These are phyloP conservation scores for Plantago elongata DNA, from an alignment of 257 asterid species.

Conservation along the genomic window DNA sequence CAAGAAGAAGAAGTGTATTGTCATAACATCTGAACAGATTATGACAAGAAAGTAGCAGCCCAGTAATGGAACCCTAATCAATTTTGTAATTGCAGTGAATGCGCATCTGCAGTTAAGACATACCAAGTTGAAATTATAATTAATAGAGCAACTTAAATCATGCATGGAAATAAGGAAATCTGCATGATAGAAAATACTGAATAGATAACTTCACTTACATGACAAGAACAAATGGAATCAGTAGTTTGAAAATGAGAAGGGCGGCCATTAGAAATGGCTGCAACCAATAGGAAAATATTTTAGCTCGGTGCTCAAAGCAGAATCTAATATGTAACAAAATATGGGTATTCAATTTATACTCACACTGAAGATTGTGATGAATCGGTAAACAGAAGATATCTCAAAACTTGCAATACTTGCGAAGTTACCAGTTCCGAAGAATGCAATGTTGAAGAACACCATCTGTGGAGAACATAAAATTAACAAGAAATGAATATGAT, in stretches of 20 bases:
- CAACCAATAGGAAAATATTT: conserved; percentile 26
- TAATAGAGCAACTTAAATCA: no score
- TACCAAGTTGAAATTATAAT: neutral
- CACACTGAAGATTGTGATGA: conserved; percentile 93
- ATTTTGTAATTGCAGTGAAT: conserved; percentile 75
- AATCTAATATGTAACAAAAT: neutral
- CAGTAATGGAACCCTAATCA: conserved; percentile 62
- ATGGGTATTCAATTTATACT: conserved; percentile 30
- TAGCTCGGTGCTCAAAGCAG: conserved; percentile 12
- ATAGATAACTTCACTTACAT: conserved; percentile 47
- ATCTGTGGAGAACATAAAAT: conserved; percentile 40
- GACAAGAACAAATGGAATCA: conserved; percentile 83
- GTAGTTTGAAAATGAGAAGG: conserved; percentile 76
- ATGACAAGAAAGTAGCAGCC: conserved; percentile 96
- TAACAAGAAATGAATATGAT: neutral
- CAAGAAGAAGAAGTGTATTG: conserved; percentile 97
- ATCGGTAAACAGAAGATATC: conserved; percentile 93
- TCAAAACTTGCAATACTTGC: conserved; percentile 97
- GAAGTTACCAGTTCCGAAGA: conserved; percentile 97
- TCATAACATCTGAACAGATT: conserved; percentile 91
- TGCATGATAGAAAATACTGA: neutral
- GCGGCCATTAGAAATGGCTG: conserved; percentile 99
- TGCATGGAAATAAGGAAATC: neutral
- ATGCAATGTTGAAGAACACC: conserved; percentile 93
- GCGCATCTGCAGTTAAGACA: conserved; percentile 56